Evolutionary conservation across 2,329 filamentous ascomycete species (phyloP), one percentile per base, ranked within the genome.

Genomic region (Paraphaeosphaeria minitans): DNA sequence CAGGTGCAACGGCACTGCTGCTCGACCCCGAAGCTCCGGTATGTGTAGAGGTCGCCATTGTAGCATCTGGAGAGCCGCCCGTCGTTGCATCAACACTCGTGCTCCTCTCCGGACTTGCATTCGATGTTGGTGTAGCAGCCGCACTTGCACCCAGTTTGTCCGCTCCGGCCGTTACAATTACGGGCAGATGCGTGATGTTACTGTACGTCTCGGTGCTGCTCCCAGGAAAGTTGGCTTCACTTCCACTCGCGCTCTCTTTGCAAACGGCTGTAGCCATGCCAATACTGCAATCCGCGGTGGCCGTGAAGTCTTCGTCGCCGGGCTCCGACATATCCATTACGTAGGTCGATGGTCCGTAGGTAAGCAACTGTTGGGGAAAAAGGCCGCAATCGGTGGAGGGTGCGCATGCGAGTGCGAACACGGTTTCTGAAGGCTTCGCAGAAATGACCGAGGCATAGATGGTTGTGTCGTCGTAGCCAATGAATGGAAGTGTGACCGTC

Each of bases 191-290:
- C 59, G 61, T 48, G 63, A 69, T 12, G 62, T 33, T 22, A 7
- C 41, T 35, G 35, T 51, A 51, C n/a, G 48, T 69, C 41, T 27
- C 48, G 1, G 68, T 71, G 27, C 58, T 65, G 12, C 52, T 58
- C 5, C 71, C 69, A 2, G 70, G 69, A 42, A 61, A 63, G 45
- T 72, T 72, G 1, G 70, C 70, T 31, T 66, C 64, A 9, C 49
- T 53, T n/a, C 69, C 71, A 24, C 64, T 61, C 9, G 61, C 63
- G 13, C 52, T 66, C 43, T 69, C 61, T 46, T 56, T 63, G 64
- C 71, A 74, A 16, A 68, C 56, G 2, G 63, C 65, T 19, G 43
- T 59, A 21, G 35, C 59, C 8, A 59, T 39, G 3, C 54, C 56
- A 8, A 70, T 21, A 2, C 53, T 53, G 49, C 70, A 72, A 47